Base-by-base conservation (phyloP, 768 basidiomycete species). In the Aureoboletus auriporus region DNA sequence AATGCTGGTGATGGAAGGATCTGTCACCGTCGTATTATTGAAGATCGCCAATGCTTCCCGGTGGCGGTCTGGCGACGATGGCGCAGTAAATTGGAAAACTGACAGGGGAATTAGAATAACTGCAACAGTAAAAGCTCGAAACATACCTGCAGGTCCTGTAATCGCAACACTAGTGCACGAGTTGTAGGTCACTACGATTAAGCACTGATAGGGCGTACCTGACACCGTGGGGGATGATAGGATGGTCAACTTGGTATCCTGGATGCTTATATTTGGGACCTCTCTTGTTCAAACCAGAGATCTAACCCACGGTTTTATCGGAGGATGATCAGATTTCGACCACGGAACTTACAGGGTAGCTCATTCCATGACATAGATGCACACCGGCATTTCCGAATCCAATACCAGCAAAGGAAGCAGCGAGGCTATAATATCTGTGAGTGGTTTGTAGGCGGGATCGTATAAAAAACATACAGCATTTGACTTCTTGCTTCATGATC, bases 71-170 rank as follows among this genome's bases (percentile, higher is more conserved):
- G 93, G 92, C 0, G 91, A 85, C 5, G 94, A 94, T 7, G 95
- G 93, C 0, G 95, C 88, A 8, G 95, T 97, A 69, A 94, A 97
- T 61, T 87, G 82, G 77, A 98, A 97, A 38, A 97, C 95, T 80
- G 42, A 44, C 9, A 34, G 30, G 23, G 6, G 13, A 9, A 55
- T 48, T 27, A 51, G 52, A 33, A 5, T 17, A 26, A 17, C 20
- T 28, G 8, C 27, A 10, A 26, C 36, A 14, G 16, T 9, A 49
- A 27, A 58, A 39, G 51, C 33, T 26, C 51, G 45, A 34, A 61
- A 47, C 69, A 46, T 64, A 79, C 83, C 83, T 56, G 95, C 87
- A 27, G 93, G 93, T 9, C 89, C 93, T 16, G 91, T 90, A 48
- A 95, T 71, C 6, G 93, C 91, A 41, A 95, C 93, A 55, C 89